A percentile compares a stretch with the other conserved stretches of the same genome.
phyloP scores from a whole-genome alignment of 495 filamentous ascomycete species.

The Venustampulla echinocandica region DNA sequence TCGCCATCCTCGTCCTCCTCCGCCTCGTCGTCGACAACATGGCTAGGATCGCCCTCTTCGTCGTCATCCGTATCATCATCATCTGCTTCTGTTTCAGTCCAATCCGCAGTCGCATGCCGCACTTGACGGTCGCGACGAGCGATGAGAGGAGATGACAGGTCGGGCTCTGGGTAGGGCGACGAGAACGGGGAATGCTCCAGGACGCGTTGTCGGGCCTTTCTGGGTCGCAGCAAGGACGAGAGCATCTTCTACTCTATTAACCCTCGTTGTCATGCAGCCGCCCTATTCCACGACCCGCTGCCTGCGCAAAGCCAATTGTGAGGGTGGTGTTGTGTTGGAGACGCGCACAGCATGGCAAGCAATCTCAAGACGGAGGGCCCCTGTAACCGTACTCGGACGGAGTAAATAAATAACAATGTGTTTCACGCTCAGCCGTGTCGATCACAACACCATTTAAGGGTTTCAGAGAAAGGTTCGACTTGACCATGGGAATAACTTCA shows the following conservation, averaged over 20 bases:
- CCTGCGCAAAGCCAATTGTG: background rate
- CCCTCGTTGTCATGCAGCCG: too few species aligned
- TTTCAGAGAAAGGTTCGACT: too few species aligned
- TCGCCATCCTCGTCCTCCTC: slow-evolving; percentile 33
- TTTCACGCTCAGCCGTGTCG: too few species aligned
- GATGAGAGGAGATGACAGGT: slow-evolving; percentile 22
- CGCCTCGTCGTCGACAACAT: slow-evolving; percentile 34
- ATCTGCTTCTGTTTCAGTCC: slow-evolving; percentile 43
- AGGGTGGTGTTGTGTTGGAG: background rate
- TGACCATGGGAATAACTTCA: too few species aligned
- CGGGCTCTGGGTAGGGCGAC: slow-evolving; percentile 31
- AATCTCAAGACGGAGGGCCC: too few species aligned
- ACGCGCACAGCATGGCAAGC: background rate
- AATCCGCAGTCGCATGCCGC: slow-evolving; percentile 48
- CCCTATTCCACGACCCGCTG: too few species aligned
- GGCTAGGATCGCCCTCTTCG: slow-evolving; percentile 31
- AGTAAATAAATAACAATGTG: too few species aligned
- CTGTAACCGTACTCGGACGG: too few species aligned
- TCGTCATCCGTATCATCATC: slow-evolving; percentile 34
- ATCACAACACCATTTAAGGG: too few species aligned
- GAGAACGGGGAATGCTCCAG: slow-evolving; percentile 41
- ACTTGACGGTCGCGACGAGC: slow-evolving; percentile 14
- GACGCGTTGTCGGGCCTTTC: slow-evolving; percentile 22
- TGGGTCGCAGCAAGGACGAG: slow-evolving; percentile 24
- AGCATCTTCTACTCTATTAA: too few species aligned